These are phyloP conservation scores for Daldinia loculata DNA, from an alignment of 495 filamentous ascomycete genomes.

Conservation along the genomic window DNA sequence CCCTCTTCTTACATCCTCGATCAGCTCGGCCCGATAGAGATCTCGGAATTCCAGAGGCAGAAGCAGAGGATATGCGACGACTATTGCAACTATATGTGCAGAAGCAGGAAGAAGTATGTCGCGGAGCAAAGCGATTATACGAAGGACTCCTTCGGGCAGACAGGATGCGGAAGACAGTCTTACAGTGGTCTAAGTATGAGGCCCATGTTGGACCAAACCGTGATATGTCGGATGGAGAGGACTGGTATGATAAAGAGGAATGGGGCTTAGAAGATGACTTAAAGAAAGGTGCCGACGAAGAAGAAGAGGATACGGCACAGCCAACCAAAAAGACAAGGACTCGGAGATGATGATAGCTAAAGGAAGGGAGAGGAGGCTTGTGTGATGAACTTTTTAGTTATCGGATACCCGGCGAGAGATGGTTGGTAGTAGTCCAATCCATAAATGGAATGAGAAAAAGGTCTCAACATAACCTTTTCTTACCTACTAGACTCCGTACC, in stretches of 20 bases:
- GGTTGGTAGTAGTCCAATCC: constrained; percentile 17
- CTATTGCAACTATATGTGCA: constrained; percentile 87
- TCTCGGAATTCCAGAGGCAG: constrained; percentile 77
- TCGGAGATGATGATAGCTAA: constrained; percentile 54
- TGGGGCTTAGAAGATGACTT: constrained; percentile 86
- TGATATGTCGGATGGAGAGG: constrained; percentile 87
- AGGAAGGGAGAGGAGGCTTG: background rate
- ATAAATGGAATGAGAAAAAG: constrained; percentile 3
- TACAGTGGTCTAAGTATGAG: constrained; percentile 88
- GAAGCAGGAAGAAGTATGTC: constrained; percentile 93
- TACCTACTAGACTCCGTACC: background rate
- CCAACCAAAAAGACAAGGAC: constrained; percentile 80
- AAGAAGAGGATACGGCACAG: constrained; percentile 78
- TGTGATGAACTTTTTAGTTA: constrained; percentile 2
- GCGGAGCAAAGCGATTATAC: constrained; percentile 78
- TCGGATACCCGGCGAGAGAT: constrained; percentile 36
- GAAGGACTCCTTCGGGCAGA: constrained; percentile 79
- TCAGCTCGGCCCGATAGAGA: constrained; percentile 76
- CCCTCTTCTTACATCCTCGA: constrained; percentile 82
- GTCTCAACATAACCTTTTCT: background rate
- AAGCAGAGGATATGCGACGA: constrained; percentile 89
- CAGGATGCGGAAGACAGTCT: constrained; percentile 78
- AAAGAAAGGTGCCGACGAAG: constrained; percentile 91
- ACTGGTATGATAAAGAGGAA: constrained; percentile 93
- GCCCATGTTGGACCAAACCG: constrained; percentile 76